Evolutionary conservation across 139 green algal species (phyloP), one percentile per base, ranked within the genome.

Genomic region (Chlamydomonas incerta): DNA sequence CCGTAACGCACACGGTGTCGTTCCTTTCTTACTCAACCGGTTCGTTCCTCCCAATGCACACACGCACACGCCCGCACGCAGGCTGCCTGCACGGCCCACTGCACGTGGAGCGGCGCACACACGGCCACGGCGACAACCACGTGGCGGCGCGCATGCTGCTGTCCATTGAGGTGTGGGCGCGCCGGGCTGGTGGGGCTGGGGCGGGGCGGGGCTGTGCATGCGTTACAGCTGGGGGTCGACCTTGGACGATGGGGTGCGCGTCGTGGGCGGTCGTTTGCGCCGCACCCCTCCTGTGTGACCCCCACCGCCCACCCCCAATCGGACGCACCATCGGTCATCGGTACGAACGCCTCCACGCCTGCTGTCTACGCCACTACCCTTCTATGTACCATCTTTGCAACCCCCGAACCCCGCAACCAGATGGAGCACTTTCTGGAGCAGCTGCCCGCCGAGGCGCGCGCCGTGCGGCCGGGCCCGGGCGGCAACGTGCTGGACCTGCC

Each of bases 51-150:
- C 67, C 67, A 14, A 14, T 18, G 35, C 68, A 15, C 34, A 10
- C 68, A 20, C 34, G 0, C 17, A 20, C 20, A 35, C 68, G n/a
- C 68, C 20, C 35, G 18, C 29, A 37, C 17, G 21, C 74, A 83
- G 77, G 77, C n/a, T 83, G 77, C 63, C 77, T 83, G n/a, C 77
- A 83, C 77, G 77, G 77, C 41, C 77, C 77, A 18, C 4, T 66
- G 31, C 77, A 83, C 63, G 15, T 55, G 62, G 77, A 83, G 65
- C 26, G 34, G 10, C 46, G 14, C 8, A 63, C 63, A 0, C 77
- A 74, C 63, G 41, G n/a, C 9, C 77, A 83, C 41, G 62, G 23
- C 35, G 65, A 83, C 77, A 41, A 65, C 18, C 77, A 83, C 58
- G 63, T 65, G 11, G n/a, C 46, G 28, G 77, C 77, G 21, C 77